Evolutionary conservation across 805 yeast genomes (phyloP).

Genomic region (Sugiyamaella mastotermitis): DNA sequence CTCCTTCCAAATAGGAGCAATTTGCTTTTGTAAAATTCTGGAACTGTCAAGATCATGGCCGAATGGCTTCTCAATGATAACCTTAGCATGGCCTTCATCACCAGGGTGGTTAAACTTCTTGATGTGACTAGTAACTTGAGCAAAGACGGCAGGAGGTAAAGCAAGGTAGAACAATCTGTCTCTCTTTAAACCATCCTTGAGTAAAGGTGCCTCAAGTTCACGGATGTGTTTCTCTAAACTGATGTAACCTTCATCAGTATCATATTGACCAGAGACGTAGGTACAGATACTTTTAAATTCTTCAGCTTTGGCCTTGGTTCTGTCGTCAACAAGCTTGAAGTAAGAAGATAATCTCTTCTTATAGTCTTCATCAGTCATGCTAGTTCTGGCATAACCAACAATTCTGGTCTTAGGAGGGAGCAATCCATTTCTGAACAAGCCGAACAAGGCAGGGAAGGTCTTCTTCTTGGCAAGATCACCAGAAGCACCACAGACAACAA

Average conservation of each 20-base stretch:
- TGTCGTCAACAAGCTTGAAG: slow-evolving; percentile 50
- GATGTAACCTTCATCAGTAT: slow-evolving; percentile 66
- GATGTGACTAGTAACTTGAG: slow-evolving; percentile 66
- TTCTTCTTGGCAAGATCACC: slow-evolving; percentile 95
- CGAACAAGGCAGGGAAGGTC: slow-evolving; percentile 42
- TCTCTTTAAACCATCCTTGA: slow-evolving; percentile 32
- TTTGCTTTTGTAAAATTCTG: slow-evolving; percentile 63
- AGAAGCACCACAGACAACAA: slow-evolving; percentile 89
- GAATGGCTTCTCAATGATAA: slow-evolving; percentile 95
- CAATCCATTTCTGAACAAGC: slow-evolving; percentile 58
- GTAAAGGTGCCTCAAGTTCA: slow-evolving; percentile 49
- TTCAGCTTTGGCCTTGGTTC: slow-evolving; percentile 35
- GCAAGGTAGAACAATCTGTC: slow-evolving; percentile 91
- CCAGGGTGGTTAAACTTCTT: slow-evolving; percentile 62
- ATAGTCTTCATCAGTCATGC: slow-evolving; percentile 60
- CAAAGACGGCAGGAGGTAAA: slow-evolving; percentile 89
- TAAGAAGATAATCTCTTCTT: slow-evolving; percentile 57
- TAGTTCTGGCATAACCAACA: slow-evolving; percentile 88
- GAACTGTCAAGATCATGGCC: slow-evolving; percentile 85
- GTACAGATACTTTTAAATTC: slow-evolving; percentile 60
- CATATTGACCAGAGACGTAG: slow-evolving; percentile 78
- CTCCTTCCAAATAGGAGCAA: slow-evolving; percentile 84
- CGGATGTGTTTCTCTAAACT: slow-evolving; percentile 50
- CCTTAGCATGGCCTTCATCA: slow-evolving; percentile 60
- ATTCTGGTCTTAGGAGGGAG: slow-evolving; percentile 66